Base-by-base conservation (phyloP, 2,329 filamentous ascomycete genomes). In the Ambrosiella beaveri region DNA sequence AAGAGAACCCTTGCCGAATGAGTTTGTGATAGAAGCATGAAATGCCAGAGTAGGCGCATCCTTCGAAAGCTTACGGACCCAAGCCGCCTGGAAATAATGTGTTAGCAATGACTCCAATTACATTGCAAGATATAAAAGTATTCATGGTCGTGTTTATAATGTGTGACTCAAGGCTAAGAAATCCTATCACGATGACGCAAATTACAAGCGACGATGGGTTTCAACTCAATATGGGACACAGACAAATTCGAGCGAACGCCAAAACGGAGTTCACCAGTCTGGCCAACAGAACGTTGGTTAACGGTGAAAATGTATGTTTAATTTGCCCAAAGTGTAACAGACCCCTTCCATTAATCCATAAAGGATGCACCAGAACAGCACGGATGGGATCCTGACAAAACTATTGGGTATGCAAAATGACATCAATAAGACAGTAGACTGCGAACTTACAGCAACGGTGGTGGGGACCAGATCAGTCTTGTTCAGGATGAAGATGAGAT, bases 291-390 rank as follows among this genome's bases (percentile, higher is more conserved):
- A 69, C 63, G 66, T 64, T 65, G 64, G 60, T 62, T 64, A 65
- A 60, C 67, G 66, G 64, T 68, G 64, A 68, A 70, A 66, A 68
- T 64, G 74, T 77, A 76, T 70, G 67, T 68, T 96, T 76, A 71
- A 83, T 98, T 81, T 97, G 84, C 93, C 93, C 96, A 88, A 82
- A 85, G 85, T 88, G 87, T 98, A 98, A 98, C 93, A 94, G 90
- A 88, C 79, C 73, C 76, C 81, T 83, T 84, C 85, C 87, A 93
- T 82, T 70, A 77, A 76, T 73, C 69, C 71, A 73, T 78, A 81
- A 51, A 51, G 61, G 59, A 17, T 60, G 59, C 59, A 60, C 47
- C 27, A 55, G 51, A 47, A 44, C 55, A 27, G 45, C 58, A 56
- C 59, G 59, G 59, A 60, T 60, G 56, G 80, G 76, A 86, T 94